Percentiles rank a stretch among this genome's conserved stretches.
phyloP scores from a whole-genome alignment of 257 asterid genomes.

The Anisodus tanguticus region DNA sequence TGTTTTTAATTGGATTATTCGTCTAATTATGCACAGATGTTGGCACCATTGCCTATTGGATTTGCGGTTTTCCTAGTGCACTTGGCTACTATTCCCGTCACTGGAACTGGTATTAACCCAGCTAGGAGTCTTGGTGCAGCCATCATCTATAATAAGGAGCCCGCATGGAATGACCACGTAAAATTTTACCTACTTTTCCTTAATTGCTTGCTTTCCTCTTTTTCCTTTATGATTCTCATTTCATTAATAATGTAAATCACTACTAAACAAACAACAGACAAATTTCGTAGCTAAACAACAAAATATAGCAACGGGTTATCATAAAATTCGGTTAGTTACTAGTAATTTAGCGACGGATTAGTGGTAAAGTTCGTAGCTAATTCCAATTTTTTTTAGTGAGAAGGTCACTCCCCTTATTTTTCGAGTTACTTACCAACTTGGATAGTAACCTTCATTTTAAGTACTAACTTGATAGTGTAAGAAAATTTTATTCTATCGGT shows the following conservation, averaged over 20 bases:
- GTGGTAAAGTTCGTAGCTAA: too few relatives aligned
- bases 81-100: conserved; percentile 47
- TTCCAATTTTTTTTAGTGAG: too few relatives aligned
- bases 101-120: conserved; percentile 51
- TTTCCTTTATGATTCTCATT: neutral
- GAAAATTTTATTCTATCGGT: neutral
- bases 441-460: neutral
- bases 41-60: conserved; percentile 50
- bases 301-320: too few relatives aligned
- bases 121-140: conserved; percentile 52
- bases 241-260: too few relatives aligned
- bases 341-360: too few relatives aligned
- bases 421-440: too few relatives aligned
- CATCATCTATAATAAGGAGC: conserved; percentile 39
- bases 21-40: neutral
- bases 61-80: conserved; percentile 51
- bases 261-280: too few relatives aligned
- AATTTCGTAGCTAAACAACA: too few relatives aligned
- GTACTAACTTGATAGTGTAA: neutral
- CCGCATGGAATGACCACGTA: conserved; percentile 47
- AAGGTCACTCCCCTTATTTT: neutral
- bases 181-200: neutral
- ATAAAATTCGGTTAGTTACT: too few relatives aligned
- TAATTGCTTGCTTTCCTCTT: neutral
- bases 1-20: neutral